Base-by-base conservation (phyloP, 164 flowering plant species). In the Santalum album region DNA sequence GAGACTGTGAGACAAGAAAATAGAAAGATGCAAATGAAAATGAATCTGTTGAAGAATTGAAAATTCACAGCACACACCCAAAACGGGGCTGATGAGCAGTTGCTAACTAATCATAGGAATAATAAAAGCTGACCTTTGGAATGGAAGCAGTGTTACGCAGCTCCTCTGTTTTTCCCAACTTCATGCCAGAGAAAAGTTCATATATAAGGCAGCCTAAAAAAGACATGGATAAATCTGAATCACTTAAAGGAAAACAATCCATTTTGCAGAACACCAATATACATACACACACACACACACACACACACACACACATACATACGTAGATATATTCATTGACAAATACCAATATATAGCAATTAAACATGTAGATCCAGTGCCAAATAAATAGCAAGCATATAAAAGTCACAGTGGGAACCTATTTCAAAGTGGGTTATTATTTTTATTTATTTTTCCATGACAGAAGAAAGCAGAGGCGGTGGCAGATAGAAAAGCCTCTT, bases 131-230 rank as follows among this genome's bases (percentile, higher is more conserved):
- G 40, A 92, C 99, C 95, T 89, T 89, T 43, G 99, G 96, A 56
- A 89, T 87, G 56, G 81, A 70, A 61, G 75, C 69, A 62, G 79
- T 89, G 53, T 78, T 82, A 11, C 90, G 83, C 56, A 92, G 69
- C 64, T 92, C 99, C 70, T 92, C 99, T 1, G 91, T 85, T 81
- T 74, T 92, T 36, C 73, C 67, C 79, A 92, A 67, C 75, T 70
- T 92, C 57, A 57, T 51, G 38, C 87, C 88, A 64, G 91, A 85
- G 69, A 92, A 92, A 49, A 92, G 80, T 64, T 92, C 96, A 75
- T 89, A 82, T 25, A 92, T 92, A 49, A 92, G 81, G 75, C 99
- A 92, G 51, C 99, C 99, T 92, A 66, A 26, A 47, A 58, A 52
- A 17, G 36, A 47, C 60, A 51, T 20, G 42, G 34, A 29, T 3